These are phyloP conservation scores for Trametes cingulata DNA, from an alignment of 768 basidiomycete species.

Conservation along the genomic window DNA sequence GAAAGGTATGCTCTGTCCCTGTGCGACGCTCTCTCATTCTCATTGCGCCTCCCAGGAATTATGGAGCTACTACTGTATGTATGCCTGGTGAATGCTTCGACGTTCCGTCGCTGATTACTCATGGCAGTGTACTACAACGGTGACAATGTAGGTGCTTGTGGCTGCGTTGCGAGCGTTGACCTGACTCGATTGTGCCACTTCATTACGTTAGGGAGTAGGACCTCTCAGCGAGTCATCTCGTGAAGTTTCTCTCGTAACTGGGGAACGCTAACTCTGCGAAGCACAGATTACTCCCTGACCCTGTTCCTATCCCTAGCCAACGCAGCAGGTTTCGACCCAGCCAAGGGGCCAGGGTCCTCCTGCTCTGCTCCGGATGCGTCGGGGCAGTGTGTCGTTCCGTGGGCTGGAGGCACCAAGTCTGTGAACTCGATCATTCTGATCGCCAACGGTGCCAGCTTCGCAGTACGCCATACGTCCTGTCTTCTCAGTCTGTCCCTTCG, in stretches of 20 bases:
- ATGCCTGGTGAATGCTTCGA: not conserved
- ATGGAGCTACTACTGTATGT: conserved; percentile 74
- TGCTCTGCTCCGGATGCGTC: conserved; percentile 58
- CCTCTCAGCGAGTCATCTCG: conserved; percentile 43
- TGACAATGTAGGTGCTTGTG: conserved; percentile 57
- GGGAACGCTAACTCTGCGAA: not conserved
- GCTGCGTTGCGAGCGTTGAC: too few relatives aligned
- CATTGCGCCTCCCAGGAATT: conserved; percentile 45
- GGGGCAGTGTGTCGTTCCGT: conserved; percentile 76
- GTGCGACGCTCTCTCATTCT: not conserved
- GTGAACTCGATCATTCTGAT: conserved; percentile 75
- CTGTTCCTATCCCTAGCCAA: conserved; percentile 72
- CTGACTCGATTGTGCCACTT: too few relatives aligned
- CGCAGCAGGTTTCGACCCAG: conserved; percentile 73
- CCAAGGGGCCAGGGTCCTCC: conserved; percentile 66
- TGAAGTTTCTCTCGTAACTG: too few relatives aligned
- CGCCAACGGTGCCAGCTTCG: conserved; percentile 75
- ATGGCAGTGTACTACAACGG: conserved; percentile 79
- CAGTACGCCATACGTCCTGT: too few relatives aligned
- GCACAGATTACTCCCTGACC: conserved; percentile 60
- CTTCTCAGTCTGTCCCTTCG: too few relatives aligned
- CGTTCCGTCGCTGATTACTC: not conserved
- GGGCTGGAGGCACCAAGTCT: conserved; percentile 70
- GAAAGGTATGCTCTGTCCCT: conserved; percentile 33
- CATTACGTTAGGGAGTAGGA: conserved; percentile 57